Percentiles rank a stretch among this genome's conserved stretches.
phyloP scores from a whole-genome alignment of 2,329 filamentous ascomycete species.

The Phaeomoniella chlamydospora region DNA sequence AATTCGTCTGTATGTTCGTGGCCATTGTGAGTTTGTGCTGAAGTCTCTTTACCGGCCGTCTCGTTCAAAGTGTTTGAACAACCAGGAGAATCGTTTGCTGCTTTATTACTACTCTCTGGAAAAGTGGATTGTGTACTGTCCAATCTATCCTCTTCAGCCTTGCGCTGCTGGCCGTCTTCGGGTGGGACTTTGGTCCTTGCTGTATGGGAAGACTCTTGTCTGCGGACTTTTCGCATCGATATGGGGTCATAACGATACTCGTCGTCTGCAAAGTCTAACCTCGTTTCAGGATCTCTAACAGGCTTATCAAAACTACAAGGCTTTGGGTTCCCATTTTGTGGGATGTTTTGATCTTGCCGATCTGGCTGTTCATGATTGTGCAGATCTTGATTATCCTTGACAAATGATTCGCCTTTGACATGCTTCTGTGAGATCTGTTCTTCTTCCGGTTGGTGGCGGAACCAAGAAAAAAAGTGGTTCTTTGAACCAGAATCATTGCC shows the following conservation, averaged over 20 bases:
- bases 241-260: constrained; percentile 25
- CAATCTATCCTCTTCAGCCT: too few relatives aligned
- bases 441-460: constrained; percentile 2
- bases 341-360: too few relatives aligned
- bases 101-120: background rate
- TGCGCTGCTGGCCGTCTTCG: background rate
- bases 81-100: constrained; percentile 1
- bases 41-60: background rate
- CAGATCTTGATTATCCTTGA: background rate
- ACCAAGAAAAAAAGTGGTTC: constrained; percentile 14
- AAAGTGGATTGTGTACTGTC: background rate
- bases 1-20: constrained; percentile 8
- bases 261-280: too few relatives aligned
- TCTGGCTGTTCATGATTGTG: background rate
- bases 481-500: constrained; percentile 10
- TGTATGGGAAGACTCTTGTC: constrained; percentile 1
- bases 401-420: too few relatives aligned
- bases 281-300: too few relatives aligned
- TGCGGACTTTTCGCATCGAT: constrained; percentile 23
- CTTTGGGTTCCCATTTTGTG: too few relatives aligned
- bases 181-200: background rate
- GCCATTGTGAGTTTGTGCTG: constrained; percentile 5
- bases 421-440: constrained; percentile 2
- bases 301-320: too few relatives aligned
- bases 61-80: background rate